A percentile compares a stretch with the other conserved stretches of the same genome.
phyloP scores from a whole-genome alignment of 257 asterid genomes.

The Fraxinus anomala region DNA sequence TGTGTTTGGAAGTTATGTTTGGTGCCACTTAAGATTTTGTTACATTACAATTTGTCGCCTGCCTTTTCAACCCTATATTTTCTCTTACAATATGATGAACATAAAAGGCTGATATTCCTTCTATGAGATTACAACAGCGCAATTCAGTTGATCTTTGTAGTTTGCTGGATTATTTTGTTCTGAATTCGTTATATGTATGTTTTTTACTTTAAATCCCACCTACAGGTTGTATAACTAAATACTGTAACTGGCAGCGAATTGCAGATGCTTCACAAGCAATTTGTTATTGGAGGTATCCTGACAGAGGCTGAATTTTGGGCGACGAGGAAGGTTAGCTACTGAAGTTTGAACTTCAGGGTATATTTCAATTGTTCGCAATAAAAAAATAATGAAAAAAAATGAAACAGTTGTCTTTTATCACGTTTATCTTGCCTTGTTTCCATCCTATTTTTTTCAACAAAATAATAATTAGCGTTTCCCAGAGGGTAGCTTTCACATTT shows the following conservation, averaged over 20 bases:
- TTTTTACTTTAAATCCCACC: constrained; percentile 23
- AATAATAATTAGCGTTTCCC: not conserved
- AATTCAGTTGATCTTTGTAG: not conserved
- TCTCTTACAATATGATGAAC: not conserved
- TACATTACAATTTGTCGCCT: not conserved
- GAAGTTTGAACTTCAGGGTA: constrained; percentile 21
- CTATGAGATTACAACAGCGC: not conserved
- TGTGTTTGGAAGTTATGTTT: not conserved
- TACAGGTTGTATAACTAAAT: constrained; percentile 40
- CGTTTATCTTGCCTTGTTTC: not conserved
- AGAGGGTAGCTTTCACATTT: not conserved
- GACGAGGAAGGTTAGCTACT: constrained; percentile 81
- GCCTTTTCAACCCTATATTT: not conserved
- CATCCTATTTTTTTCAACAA: not conserved
- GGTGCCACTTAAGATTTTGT: not conserved
- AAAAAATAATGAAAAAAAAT: constrained; percentile 19
- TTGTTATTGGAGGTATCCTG: constrained; percentile 76
- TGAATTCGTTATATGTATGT: not conserved
- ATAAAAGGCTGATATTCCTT: not conserved
- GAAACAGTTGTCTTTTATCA: not conserved
- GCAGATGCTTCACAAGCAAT: constrained; percentile 85
- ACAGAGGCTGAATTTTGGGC: constrained; percentile 99
- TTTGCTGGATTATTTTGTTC: not conserved
- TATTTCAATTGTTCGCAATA: not conserved
- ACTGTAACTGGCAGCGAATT: constrained; percentile 77